Evolutionary conservation across 257 asterid genomes (phyloP).

Genomic region (Orobanche coerulescens): DNA sequence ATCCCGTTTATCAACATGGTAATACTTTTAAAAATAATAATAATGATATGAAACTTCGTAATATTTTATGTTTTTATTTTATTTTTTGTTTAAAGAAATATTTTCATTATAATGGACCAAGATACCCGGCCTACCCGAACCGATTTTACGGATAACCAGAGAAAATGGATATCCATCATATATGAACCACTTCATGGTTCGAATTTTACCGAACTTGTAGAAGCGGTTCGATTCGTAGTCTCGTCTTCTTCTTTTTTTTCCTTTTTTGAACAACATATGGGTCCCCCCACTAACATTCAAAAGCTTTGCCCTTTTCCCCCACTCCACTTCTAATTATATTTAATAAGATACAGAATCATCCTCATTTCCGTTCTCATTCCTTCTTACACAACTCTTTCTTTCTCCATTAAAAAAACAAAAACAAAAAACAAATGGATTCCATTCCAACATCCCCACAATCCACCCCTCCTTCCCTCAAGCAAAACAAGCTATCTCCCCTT

Average conservation of each 20-base stretch:
- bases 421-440: conserved; percentile 27
- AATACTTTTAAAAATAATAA: no score
- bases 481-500: conserved; percentile 31
- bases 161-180: no score
- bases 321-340: conserved; percentile 36
- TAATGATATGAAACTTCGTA: no score
- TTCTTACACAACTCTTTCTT: conserved; percentile 13
- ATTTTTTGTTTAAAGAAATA: no score
- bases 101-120: no score
- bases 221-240: no score
- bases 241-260: conserved; percentile 31
- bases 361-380: conserved; percentile 22
- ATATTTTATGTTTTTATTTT: no score
- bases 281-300: conserved; percentile 40
- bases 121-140: no score
- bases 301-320: conserved; percentile 34
- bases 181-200: no score
- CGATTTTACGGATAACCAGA: no score
- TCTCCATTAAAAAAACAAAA: background rate
- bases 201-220: no score
- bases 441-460: conserved; percentile 33
- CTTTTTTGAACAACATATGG: conserved; percentile 24
- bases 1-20: no score
- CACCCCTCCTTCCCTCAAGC: conserved; percentile 27
- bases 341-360: conserved; percentile 24